Percentiles rank a stretch among this genome's conserved stretches.
phyloP scores from a whole-genome alignment of 306 rosid species.

The Notholithocarpus densiflorus region DNA sequence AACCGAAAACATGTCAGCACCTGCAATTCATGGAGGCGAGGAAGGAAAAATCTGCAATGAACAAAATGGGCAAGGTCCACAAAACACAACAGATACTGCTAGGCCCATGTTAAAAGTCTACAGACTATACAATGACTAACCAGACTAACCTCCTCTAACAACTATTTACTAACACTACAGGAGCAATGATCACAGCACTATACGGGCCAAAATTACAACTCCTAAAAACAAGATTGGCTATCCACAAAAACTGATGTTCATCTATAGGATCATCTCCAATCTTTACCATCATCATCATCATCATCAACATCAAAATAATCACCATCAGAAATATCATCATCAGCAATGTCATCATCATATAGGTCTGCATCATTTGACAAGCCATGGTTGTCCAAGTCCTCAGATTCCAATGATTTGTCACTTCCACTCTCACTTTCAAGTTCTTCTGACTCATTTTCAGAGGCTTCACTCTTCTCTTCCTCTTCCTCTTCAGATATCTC shows the following conservation, averaged over 20 bases:
- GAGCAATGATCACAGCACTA: not conserved
- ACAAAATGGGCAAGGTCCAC: not conserved
- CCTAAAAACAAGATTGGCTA: not conserved
- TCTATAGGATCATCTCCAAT: slow-evolving; percentile 39
- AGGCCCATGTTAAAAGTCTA: not conserved
- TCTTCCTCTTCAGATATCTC: slow-evolving; percentile 63
- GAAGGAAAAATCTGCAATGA: too few species aligned
- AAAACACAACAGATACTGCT: not conserved
- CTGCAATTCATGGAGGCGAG: too few species aligned
- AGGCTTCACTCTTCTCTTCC: slow-evolving; percentile 37
- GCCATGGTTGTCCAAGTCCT: slow-evolving; percentile 18
- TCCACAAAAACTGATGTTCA: slow-evolving; percentile 13
- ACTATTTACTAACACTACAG: not conserved
- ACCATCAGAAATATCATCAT: slow-evolving; percentile 10
- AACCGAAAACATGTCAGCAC: too few species aligned
- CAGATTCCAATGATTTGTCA: slow-evolving; percentile 28
- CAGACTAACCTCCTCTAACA: not conserved
- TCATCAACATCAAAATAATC: slow-evolving; percentile 16
- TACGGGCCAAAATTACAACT: not conserved
- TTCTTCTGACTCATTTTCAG: slow-evolving; percentile 46
- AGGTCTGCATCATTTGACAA: slow-evolving; percentile 19
- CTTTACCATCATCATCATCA: slow-evolving; percentile 29
- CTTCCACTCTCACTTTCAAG: slow-evolving; percentile 14
- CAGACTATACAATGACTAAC: not conserved
- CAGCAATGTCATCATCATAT: slow-evolving; percentile 41